phyloP scores from a whole-genome alignment of 2,329 filamentous ascomycete species.

The Clonostachys sp. region DNA sequence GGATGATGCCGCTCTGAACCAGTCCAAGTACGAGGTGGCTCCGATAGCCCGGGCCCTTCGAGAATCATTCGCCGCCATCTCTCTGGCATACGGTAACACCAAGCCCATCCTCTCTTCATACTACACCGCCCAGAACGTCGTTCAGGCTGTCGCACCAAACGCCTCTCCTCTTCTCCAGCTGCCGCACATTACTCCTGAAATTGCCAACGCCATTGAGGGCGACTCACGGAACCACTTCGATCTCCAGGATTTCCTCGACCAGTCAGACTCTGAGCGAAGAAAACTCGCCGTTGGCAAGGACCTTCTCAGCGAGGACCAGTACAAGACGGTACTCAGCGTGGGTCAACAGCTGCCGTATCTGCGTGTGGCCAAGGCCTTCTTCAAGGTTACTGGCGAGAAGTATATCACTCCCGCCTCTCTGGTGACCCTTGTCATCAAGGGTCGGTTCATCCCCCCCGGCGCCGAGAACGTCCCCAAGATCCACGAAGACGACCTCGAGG shows the following conservation, averaged over 20 bases:
- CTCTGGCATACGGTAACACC: constrained; percentile 82
- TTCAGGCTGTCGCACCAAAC: constrained; percentile 82
- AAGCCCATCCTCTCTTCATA: constrained; percentile 78
- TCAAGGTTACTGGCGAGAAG: constrained; percentile 92
- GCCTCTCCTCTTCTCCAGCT: constrained; percentile 88
- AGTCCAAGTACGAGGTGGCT: constrained; percentile 84
- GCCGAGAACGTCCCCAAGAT: constrained; percentile 69
- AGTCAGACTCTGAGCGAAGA: constrained; percentile 71
- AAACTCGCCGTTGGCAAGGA: constrained; percentile 64
- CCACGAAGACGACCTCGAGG: constrained; percentile 76
- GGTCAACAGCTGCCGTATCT: constrained; percentile 82
- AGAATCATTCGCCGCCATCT: constrained; percentile 80
- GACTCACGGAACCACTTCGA: constrained; percentile 71
- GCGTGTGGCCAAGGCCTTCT: constrained; percentile 87
- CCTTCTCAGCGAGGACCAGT: constrained; percentile 72
- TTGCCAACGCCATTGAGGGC: constrained; percentile 66
- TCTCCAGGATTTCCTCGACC: constrained; percentile 84
- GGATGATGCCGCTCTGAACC: constrained; percentile 70
- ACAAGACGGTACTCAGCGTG: constrained; percentile 68
- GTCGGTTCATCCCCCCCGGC: constrained; percentile 86
- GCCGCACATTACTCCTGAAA: constrained; percentile 71
- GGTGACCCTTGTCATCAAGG: constrained; percentile 92
- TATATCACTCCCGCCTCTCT: constrained; percentile 89
- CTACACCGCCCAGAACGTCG: constrained; percentile 76
- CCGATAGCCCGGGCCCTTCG: constrained; percentile 82